Conservation (phyloP, 2,329 filamentous ascomycete species). For the Paracamarosporium sp. region DNA sequence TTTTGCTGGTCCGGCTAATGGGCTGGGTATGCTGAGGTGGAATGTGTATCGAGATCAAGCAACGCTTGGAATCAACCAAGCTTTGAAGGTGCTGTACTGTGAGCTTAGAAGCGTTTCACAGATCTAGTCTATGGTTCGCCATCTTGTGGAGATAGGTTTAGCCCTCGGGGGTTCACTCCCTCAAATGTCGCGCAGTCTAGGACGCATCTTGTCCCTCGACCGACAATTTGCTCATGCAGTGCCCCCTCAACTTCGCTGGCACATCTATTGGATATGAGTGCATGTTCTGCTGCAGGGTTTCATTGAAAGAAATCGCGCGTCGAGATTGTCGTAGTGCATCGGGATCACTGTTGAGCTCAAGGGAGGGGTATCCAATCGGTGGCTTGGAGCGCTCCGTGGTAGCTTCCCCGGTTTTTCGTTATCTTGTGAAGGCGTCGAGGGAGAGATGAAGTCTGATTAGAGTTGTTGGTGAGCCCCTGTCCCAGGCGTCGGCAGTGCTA, state of each 20-base stretch:
- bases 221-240: background rate
- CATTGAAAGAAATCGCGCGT: background rate
- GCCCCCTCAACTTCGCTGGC: background rate
- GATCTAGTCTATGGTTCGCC: background rate
- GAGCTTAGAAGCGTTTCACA: background rate
- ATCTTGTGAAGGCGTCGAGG: background rate
- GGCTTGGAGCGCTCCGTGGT: background rate
- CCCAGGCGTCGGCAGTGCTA: slow-evolving; percentile 4
- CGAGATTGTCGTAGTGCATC: background rate
- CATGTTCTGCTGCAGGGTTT: background rate
- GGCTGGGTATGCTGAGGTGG: background rate
- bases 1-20: too few relatives aligned
- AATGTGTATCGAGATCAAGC: background rate
- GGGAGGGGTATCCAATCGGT: background rate
- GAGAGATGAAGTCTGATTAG: slow-evolving; percentile 5
- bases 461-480: background rate
- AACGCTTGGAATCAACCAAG: too few relatives aligned
- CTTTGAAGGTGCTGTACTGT: background rate
- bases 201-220: background rate
- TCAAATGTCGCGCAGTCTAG: background rate
- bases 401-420: background rate
- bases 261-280: background rate
- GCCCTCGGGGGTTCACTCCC: background rate
- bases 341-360: too few relatives aligned
- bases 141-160: background rate